phyloP scores from a whole-genome alignment of 139 green algal species.

The Coelastrella sp. region DNA sequence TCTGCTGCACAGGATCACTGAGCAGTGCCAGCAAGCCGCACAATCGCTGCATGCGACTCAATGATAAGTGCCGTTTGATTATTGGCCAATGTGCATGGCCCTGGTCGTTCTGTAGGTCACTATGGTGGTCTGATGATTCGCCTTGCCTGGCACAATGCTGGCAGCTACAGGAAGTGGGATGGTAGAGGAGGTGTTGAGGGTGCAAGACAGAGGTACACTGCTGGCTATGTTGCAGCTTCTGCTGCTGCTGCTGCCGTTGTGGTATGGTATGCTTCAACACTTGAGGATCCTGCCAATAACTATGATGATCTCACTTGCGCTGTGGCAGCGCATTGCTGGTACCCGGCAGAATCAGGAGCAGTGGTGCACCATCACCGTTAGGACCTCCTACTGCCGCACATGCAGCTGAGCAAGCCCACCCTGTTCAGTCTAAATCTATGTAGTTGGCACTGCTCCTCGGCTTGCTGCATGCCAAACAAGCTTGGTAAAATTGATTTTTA shows the following conservation, averaged over 20 bases:
- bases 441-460: too few species aligned
- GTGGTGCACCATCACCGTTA: background rate
- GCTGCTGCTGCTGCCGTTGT: background rate
- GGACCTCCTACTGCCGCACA: too few species aligned
- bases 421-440: too few species aligned
- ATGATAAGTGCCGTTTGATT: background rate
- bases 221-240: constrained; percentile 2
- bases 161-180: constrained; percentile 56
- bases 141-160: background rate
- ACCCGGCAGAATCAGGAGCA: background rate
- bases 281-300: too few species aligned
- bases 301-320: too few species aligned
- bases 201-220: constrained; percentile 42
- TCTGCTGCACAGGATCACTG: background rate
- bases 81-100: background rate
- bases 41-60: background rate
- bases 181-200: constrained; percentile 59
- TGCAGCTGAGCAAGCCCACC: too few species aligned
- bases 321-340: background rate
- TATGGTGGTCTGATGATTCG: background rate
- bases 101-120: background rate
- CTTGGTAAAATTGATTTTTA: background rate
- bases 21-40: too few species aligned
- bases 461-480: background rate
- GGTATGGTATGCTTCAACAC: background rate